phyloP scores from a whole-genome alignment of 2,329 filamentous ascomycete genomes.

The Cladosporium sp. region DNA sequence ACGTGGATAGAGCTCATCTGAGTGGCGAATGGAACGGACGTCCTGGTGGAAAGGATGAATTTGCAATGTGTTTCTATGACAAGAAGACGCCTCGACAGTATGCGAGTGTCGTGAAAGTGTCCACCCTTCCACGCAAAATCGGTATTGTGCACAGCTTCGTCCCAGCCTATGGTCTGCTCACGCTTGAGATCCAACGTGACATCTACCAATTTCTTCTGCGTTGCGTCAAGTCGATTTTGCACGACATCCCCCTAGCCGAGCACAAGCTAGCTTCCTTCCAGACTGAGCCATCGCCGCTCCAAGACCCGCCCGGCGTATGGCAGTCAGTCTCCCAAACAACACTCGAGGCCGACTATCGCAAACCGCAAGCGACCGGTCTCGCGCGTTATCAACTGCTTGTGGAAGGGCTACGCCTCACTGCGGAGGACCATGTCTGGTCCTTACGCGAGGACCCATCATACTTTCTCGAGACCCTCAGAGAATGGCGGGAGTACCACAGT shows the following conservation, averaged over 20 bases:
- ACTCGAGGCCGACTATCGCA: constrained; percentile 56
- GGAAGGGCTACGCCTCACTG: constrained; percentile 43
- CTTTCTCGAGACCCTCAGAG: constrained; percentile 50
- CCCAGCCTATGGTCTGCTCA: constrained; percentile 40
- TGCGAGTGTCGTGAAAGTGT: constrained; percentile 29
- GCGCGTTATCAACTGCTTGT: constrained; percentile 49
- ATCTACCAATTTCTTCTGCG: constrained; percentile 53
- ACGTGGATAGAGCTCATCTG: constrained; percentile 42
- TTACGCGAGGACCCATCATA: constrained; percentile 63
- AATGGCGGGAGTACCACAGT: constrained; percentile 51
- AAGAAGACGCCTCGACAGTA: constrained; percentile 34
- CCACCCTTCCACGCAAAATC: not conserved
- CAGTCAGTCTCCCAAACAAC: constrained; percentile 30
- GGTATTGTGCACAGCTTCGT: not conserved
- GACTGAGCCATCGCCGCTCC: constrained; percentile 22
- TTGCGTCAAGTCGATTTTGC: constrained; percentile 53
- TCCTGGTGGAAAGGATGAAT: not conserved
- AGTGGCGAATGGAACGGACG: constrained; percentile 30
- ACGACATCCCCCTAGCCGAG: constrained; percentile 47
- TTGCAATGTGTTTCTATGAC: constrained; percentile 30
- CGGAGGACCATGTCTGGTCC: constrained; percentile 58
- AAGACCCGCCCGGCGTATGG: constrained; percentile 19
- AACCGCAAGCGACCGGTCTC: constrained; percentile 52
- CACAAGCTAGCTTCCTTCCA: constrained; percentile 25
- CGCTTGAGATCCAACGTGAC: constrained; percentile 55